Percentiles rank a stretch among this genome's conserved stretches.
phyloP scores from a whole-genome alignment of 768 basidiomycete genomes.

The Lentinula sp. region DNA sequence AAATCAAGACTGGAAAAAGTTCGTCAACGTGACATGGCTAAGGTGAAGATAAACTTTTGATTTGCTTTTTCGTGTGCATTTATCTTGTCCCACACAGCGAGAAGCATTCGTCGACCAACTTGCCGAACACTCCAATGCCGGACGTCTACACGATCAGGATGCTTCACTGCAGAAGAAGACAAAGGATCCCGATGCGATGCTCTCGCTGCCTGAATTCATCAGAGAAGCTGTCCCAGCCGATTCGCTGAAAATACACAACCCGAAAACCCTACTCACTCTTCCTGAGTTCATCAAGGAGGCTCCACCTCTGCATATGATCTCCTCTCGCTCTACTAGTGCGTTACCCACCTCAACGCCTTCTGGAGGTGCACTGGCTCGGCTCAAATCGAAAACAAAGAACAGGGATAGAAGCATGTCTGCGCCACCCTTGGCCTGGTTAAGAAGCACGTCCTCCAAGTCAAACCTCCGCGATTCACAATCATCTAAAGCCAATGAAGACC shows the following conservation, averaged over 20 bases:
- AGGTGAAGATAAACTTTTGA: conserved; percentile 36
- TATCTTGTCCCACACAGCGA: conserved; percentile 34
- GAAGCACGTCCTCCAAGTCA: conserved; percentile 11
- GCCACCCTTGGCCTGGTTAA: conserved; percentile 54
- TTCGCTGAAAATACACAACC: conserved; percentile 25
- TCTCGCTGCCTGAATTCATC: conserved; percentile 60
- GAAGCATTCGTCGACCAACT: conserved; percentile 74
- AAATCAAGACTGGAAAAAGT: conserved; percentile 47
- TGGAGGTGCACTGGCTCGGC: conserved; percentile 8
- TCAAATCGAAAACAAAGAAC: conserved; percentile 24
- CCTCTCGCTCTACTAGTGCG: background rate
- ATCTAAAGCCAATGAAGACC: background rate
- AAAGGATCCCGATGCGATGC: conserved; percentile 46
- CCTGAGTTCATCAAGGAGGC: conserved; percentile 57
- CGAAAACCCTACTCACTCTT: conserved; percentile 45
- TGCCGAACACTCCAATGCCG: conserved; percentile 60
- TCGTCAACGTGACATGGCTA: conserved; percentile 51
- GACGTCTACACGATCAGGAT: conserved; percentile 78
- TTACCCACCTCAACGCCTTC: conserved; percentile 1
- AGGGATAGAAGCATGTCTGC: conserved; percentile 53
- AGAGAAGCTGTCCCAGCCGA: conserved; percentile 41
- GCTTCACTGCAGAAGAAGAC: conserved; percentile 43
- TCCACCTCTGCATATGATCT: conserved; percentile 23
- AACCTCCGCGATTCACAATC: conserved; percentile 3
- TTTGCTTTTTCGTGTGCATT: background rate